A percentile compares a stretch with the other conserved stretches of the same genome.
phyloP scores from a whole-genome alignment of 129 eudicot species.

The Tanacetum coccineum region DNA sequence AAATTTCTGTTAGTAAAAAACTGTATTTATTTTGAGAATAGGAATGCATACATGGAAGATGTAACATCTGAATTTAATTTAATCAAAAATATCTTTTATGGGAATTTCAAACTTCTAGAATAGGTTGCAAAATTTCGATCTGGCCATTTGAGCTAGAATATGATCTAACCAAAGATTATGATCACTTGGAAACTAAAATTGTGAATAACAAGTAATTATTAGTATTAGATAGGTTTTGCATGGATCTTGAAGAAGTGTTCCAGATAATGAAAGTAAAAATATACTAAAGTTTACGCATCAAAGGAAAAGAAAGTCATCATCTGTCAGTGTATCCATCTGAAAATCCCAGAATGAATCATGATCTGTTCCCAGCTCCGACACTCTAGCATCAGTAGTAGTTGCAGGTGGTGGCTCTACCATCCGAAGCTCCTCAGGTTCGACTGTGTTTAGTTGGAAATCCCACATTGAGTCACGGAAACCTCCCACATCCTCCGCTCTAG shows the following conservation, averaged over 20 bases:
- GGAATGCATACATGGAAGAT: no score
- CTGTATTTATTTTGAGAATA: no score
- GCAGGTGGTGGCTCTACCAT: constrained; percentile 17
- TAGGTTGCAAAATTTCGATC: background rate
- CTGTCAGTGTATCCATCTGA: constrained; percentile 33
- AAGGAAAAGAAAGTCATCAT: constrained; percentile 32
- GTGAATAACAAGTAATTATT: background rate
- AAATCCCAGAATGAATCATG: constrained; percentile 36
- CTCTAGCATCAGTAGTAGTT: constrained; percentile 11
- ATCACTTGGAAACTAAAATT: background rate
- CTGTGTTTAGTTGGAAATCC: constrained; percentile 23
- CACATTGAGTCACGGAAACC: constrained; percentile 19
- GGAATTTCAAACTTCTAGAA: no score
- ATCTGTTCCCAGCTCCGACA: constrained; percentile 24
- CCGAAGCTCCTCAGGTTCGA: constrained; percentile 22
- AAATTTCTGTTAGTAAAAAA: no score
- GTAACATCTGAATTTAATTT: no score
- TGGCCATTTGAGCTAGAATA: background rate
- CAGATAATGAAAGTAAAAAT: background rate
- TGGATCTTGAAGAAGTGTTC: no score
- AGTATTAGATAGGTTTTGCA: background rate
- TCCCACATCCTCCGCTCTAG: constrained; percentile 10
- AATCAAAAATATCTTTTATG: no score
- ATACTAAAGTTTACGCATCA: background rate
- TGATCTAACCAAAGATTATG: background rate